Evolutionary conservation across 305 asterid genomes (phyloP), one percentile per base, ranked within the genome.

Genomic region (Nicotiana rustica): DNA sequence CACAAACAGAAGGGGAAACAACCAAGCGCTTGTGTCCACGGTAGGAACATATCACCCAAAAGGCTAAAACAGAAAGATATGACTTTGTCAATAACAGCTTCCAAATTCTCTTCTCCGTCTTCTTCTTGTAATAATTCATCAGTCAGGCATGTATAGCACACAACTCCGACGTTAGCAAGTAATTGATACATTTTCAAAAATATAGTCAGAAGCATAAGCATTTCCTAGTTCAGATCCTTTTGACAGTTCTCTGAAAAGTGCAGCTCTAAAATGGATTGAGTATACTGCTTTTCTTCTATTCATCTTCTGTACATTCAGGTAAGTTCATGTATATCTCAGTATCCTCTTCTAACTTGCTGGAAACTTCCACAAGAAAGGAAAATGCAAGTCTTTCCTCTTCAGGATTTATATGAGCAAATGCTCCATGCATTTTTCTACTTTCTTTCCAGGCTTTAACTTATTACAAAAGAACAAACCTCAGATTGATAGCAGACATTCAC

Each of bases 41-140:
- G 69, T 1, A 49, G 41, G 25, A 73, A 78, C 49, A 69, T 89
- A 69, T 91, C 88, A 29, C 94, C 88, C 5, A 81, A 86, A 36
- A 88, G 92, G 31, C 86, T 87, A 47, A 90, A 90, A 83, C 91
- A 88, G 67, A 88, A 90, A 2, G 84, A 84, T n/a, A 87, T 89
- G 7, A 60, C 85, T 29, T 68, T 86, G 76, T 78, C 88, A 75
- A 86, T 84, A 62, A 10, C 81, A 61, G 47, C 56, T 47, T 29
- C 79, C 56, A 56, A 78, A 78, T 13, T 82, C 55, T 25, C 25
- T 3, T 77, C 80, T 5, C 17, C 85, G 17, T 68, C 89, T 60
- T 85, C 86, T 70, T 76, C 88, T 1, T 81, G 81, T 9, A 68
- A 57, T 80, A 85, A 87, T 18, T 25, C 89, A 70, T 62, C 86